These are phyloP conservation scores for Plasmodium vinckei DNA, from an alignment of 169 alveolate species.

Conservation along the genomic window DNA sequence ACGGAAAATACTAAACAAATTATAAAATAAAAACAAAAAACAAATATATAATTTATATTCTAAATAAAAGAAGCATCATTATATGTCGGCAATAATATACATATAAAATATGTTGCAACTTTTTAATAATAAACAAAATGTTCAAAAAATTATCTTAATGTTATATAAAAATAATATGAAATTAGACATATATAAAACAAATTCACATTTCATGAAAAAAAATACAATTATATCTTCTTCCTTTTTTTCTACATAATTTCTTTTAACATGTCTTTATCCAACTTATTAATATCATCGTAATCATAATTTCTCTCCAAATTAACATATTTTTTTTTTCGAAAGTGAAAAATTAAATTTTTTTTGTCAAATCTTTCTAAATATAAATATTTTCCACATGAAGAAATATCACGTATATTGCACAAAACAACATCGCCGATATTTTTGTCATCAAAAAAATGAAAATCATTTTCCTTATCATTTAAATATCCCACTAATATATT, in stretches of 20 bases:
- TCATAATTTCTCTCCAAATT: slow-evolving; percentile 59
- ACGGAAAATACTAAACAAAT: too few species aligned
- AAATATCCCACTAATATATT: slow-evolving; percentile 60
- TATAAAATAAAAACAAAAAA: too few species aligned
- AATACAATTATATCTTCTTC: too few species aligned
- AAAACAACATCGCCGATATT: slow-evolving; percentile 60
- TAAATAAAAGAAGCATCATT: too few species aligned
- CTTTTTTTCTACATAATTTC: slow-evolving; percentile 23
- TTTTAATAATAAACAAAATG: too few species aligned
- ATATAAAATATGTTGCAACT: too few species aligned
- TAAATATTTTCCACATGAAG: slow-evolving; percentile 63
- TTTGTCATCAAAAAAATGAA: slow-evolving; percentile 66
- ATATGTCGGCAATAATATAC: too few species aligned
- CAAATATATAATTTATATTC: too few species aligned
- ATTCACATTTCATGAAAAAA: too few species aligned
- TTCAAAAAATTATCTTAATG: too few species aligned
- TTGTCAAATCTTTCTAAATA: slow-evolving; percentile 56
- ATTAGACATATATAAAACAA: too few species aligned
- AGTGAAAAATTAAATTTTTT: slow-evolving; percentile 47
- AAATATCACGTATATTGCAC: slow-evolving; percentile 56
- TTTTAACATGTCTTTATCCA: slow-evolving; percentile 21
- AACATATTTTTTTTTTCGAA: slow-evolving; percentile 60
- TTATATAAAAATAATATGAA: too few species aligned
- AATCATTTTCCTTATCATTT: slow-evolving; percentile 72
- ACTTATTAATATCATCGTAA: slow-evolving; percentile 48